Evolutionary conservation across 257 asterid species (phyloP).

Genomic region (Solanum sejunctum): DNA sequence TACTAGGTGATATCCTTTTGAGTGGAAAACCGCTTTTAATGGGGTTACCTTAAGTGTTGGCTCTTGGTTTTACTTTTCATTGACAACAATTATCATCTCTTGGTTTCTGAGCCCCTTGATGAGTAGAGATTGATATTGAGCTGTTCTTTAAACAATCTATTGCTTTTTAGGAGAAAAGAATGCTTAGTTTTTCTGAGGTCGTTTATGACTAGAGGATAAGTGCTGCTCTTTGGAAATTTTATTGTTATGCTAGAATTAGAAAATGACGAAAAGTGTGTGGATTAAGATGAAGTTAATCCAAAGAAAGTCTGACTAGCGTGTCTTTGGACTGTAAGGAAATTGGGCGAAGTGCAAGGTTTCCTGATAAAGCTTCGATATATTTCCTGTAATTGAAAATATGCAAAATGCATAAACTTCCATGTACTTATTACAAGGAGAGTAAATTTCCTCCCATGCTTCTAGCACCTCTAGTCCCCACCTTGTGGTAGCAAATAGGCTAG

Average conservation of each 20-base stretch:
- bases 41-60: not conserved
- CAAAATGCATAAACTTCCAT: not conserved
- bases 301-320: not conserved
- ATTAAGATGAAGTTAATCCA: not conserved
- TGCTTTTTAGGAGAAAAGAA: not conserved
- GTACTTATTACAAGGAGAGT: not conserved
- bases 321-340: not conserved
- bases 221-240: not conserved
- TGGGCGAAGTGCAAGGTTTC: not conserved
- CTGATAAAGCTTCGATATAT: not conserved
- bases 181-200: not conserved
- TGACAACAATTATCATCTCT: not conserved
- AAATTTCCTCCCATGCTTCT: not conserved
- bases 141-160: not conserved
- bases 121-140: not conserved
- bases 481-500: not conserved
- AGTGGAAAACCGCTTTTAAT: not conserved
- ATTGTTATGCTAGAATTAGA: not conserved
- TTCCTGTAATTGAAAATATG: not conserved
- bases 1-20: not conserved
- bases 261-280: not conserved
- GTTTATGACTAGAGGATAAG: not conserved
- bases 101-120: not conserved
- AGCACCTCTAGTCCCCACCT: not conserved
- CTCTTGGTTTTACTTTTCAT: not conserved